Evolutionary conservation across 371 early-diverging fungal species (phyloP), one percentile per base, ranked within the genome.

Genomic region (Saksenaea oblongispora): DNA sequence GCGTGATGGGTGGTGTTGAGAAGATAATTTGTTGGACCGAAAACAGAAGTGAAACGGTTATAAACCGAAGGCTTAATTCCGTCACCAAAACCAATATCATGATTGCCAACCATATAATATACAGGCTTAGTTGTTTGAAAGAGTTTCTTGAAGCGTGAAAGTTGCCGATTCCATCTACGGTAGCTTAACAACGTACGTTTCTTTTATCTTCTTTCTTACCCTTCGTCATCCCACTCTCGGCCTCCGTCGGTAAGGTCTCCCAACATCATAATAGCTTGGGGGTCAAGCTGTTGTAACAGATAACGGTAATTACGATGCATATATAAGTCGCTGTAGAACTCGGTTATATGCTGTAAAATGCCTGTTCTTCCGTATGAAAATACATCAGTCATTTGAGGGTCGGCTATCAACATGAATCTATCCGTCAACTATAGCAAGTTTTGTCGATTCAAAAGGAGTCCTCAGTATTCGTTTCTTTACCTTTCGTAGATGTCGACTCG

Each of bases 211-310:
- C 22, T 35, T n/a, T 37, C 62, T 61, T 87, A 89, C 68, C 59
- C 66, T 3, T 56, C 64, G 58, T 89, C 84, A 13, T 72, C 58
- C 89, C 93, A 91, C 61, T 91, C 90, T 42, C 96, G 80, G 3
- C 95, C 96, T 17, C 95, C 95, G 68, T 96, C 97, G 73, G 88
- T 83, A 61, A 94, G 58, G 69, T 97, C 98, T n/a, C 98, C 98
- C 59, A 95, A 64, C 65, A 94, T 86, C 10, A 95, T 42, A 11
- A 90, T 80, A 1, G 75, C 76, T 27, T 87, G 79, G 0, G 96
- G 96, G n/a, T 69, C 47, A 2, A 86, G 73, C 3, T 67, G 51
- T 0, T 64, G 56, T 1, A 55, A 36, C 13, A 95, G 41, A 11
- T 81, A 72, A 5, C 62, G 70, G 71, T 89, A 97, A 66, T 89